Percentiles rank a stretch among this genome's conserved stretches.
Evolutionary conservation across 306 rosid genomes (phyloP).

Genomic region (Hippophae tibetana): DNA sequence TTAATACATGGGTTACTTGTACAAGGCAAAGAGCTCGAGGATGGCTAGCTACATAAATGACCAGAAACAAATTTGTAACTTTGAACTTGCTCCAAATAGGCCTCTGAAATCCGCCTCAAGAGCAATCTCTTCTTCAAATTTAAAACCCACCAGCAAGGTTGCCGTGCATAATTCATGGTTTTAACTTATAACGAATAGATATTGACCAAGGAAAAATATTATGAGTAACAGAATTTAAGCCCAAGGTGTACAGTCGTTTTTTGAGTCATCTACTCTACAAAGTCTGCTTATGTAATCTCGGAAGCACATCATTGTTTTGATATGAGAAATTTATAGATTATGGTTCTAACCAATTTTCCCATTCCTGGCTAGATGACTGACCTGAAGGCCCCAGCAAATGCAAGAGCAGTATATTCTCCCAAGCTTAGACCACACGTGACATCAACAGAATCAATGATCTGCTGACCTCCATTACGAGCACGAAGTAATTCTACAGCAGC

Average conservation of each 20-base stretch:
- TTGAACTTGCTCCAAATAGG: background rate
- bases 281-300: background rate
- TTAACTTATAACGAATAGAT: too few relatives aligned
- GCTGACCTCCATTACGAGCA: constrained; percentile 77
- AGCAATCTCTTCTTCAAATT: background rate
- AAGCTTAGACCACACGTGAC: constrained; percentile 93
- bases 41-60: background rate
- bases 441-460: constrained; percentile 84
- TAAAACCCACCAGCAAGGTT: background rate
- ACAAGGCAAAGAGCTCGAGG: background rate
- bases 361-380: constrained; percentile 18
- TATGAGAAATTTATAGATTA: background rate
- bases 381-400: constrained; percentile 94
- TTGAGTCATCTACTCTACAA: background rate
- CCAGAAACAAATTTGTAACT: background rate
- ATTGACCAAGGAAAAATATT: too few relatives aligned
- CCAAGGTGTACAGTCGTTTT: too few relatives aligned
- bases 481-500: constrained; percentile 96
- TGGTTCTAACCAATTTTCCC: background rate
- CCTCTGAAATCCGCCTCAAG: background rate
- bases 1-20: background rate
- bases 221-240: too few relatives aligned
- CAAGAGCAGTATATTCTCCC: constrained; percentile 95
- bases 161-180: background rate
- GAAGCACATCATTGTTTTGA: background rate